Evolutionary conservation across 768 basidiomycete species (phyloP).

Genomic region (Cyclocybe aegerita): DNA sequence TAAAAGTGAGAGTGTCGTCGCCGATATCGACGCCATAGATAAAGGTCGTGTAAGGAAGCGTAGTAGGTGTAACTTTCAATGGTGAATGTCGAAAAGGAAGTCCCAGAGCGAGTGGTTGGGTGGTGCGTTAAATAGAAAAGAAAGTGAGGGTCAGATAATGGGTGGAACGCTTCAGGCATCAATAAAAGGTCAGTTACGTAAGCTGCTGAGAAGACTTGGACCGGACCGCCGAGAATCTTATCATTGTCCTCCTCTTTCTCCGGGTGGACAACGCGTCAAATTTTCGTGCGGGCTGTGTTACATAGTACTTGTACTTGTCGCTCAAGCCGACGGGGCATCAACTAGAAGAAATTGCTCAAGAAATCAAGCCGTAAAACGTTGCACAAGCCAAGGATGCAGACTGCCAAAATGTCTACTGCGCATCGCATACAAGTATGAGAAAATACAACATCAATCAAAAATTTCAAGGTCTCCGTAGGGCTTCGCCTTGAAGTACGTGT

Average conservation of each 20-base stretch:
- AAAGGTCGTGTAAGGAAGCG: conserved; percentile 5
- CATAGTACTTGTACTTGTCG: neutral
- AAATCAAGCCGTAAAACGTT: neutral
- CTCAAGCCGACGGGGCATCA: no score
- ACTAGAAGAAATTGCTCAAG: no score
- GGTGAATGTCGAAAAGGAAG: neutral
- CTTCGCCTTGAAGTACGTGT: conserved; percentile 88
- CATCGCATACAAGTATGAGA: conserved; percentile 3
- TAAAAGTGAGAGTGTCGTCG: conserved; percentile 19
- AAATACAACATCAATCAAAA: conserved; percentile 34
- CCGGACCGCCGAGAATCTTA: no score
- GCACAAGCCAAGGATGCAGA: neutral
- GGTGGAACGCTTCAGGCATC: no score
- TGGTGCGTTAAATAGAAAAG: neutral
- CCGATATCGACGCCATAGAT: conserved; percentile 13
- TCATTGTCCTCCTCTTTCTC: no score
- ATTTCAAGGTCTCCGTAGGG: conserved; percentile 90
- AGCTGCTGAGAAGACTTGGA: no score
- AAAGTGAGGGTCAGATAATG: neutral
- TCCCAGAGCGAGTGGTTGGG: neutral
- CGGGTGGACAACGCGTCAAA: neutral
- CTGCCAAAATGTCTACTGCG: neutral
- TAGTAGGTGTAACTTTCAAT: neutral
- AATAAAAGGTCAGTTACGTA: no score
- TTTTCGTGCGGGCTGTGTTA: neutral